Percentiles rank a stretch among this genome's conserved stretches.
These are phyloP conservation scores for Aphanomyces astaci DNA, from an alignment of 352 stramenopile genomes.

Conservation along the genomic window DNA sequence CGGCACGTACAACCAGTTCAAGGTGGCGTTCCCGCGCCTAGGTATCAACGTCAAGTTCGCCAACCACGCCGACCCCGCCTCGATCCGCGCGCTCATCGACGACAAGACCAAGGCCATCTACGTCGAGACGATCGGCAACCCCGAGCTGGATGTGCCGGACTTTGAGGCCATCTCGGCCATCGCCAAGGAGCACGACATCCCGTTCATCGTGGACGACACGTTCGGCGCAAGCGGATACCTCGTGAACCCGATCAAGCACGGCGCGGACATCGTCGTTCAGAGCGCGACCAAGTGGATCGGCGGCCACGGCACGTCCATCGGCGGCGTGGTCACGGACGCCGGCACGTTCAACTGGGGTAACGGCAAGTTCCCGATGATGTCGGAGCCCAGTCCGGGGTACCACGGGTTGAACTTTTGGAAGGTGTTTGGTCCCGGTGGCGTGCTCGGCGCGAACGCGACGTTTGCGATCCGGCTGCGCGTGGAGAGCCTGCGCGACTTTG, in stretches of 20 bases:
- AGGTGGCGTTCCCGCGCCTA: slow-evolving; percentile 87
- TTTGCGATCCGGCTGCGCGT: slow-evolving; percentile 39
- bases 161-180: slow-evolving; percentile 86
- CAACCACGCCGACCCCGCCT: slow-evolving; percentile 83
- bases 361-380: slow-evolving; percentile 90
- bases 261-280: slow-evolving; percentile 89
- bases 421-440: slow-evolving; percentile 23
- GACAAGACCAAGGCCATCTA: slow-evolving; percentile 92
- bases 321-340: slow-evolving; percentile 78
- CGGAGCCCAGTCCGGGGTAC: slow-evolving; percentile 69
- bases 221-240: slow-evolving; percentile 91
- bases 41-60: slow-evolving; percentile 92
- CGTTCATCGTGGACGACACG: slow-evolving; percentile 91
- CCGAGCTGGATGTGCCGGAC: slow-evolving; percentile 92
- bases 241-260: slow-evolving; percentile 86
- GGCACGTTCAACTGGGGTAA: slow-evolving; percentile 88
- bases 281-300: slow-evolving; percentile 96
- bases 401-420: slow-evolving; percentile 35
- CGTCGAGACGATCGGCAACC: slow-evolving; percentile 91
- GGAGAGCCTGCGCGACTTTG: slow-evolving; percentile 75
- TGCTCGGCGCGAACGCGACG: slow-evolving; percentile 20
- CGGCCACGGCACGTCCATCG: slow-evolving; percentile 91
- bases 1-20: slow-evolving; percentile 92
- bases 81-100: slow-evolving; percentile 72
- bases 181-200: slow-evolving; percentile 79